Evolutionary conservation across 108 stramenopile genomes (phyloP).

Genomic region (Discostella stelligeroides): DNA sequence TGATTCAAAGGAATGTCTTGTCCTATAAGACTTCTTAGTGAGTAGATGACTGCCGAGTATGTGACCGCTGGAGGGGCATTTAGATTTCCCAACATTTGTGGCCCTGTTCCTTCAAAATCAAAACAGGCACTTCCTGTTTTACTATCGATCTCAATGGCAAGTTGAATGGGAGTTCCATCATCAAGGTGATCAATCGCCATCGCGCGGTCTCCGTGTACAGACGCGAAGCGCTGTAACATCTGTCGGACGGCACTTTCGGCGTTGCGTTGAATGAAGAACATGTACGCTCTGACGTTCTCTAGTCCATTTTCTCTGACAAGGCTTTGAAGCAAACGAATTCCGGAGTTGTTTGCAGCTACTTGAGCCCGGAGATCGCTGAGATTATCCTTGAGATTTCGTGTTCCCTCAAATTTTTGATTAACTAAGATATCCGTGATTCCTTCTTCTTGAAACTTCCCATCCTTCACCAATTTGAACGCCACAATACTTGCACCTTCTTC

Average conservation of each 20-base stretch:
- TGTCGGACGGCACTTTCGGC: conserved; percentile 93
- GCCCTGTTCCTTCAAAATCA: conserved; percentile 98
- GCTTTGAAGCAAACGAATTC: conserved; percentile 83
- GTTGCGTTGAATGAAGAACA: conserved; percentile 96
- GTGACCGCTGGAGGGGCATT: conserved; percentile 99
- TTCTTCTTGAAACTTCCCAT: conserved; percentile 93
- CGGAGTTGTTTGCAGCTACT: conserved; percentile 97
- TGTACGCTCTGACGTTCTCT: conserved; percentile 92
- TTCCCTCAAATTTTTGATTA: conserved; percentile 86
- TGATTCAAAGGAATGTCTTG: conserved; percentile 98
- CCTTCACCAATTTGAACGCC: conserved; percentile 94
- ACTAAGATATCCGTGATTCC: conserved; percentile 91
- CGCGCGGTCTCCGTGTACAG: conserved; percentile 60
- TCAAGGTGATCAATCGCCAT: conserved; percentile 95
- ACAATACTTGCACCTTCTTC: conserved; percentile 99
- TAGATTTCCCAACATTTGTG: conserved; percentile 94
- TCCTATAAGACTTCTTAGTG: conserved; percentile 91
- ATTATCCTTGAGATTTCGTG: conserved; percentile 94
- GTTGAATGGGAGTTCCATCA: conserved; percentile 94
- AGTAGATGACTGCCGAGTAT: conserved; percentile 97
- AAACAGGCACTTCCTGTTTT: conserved; percentile 82
- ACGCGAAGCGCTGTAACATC: conserved; percentile 90
- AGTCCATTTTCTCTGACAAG: conserved; percentile 91
- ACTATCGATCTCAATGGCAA: conserved; percentile 89
- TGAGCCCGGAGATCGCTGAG: conserved; percentile 96